A percentile compares a stretch with the other conserved stretches of the same genome.
Evolutionary conservation across 164 flowering plant species (phyloP).

Genomic region (Brasenia schreberi): DNA sequence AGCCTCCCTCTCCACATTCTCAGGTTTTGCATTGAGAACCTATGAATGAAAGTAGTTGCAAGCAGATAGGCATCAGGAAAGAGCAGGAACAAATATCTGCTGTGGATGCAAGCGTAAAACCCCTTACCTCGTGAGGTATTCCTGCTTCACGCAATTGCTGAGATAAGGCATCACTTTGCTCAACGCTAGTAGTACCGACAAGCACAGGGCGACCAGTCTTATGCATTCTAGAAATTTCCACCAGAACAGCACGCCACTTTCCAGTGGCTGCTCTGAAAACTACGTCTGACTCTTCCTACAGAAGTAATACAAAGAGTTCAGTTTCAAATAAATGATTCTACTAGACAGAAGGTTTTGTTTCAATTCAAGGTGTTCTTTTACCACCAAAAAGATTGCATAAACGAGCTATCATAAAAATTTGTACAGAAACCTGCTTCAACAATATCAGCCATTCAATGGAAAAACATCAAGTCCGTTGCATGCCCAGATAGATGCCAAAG

Average conservation of each 20-base stretch:
- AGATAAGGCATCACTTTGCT: slow-evolving; percentile 85
- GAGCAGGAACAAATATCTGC: not conserved
- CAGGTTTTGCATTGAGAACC: slow-evolving; percentile 99
- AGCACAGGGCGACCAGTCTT: slow-evolving; percentile 97
- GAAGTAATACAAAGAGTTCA: not conserved
- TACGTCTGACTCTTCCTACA: slow-evolving; percentile 96
- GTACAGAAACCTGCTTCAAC: not conserved
- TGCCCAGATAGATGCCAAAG: too few species aligned
- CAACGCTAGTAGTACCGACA: slow-evolving; percentile 99
- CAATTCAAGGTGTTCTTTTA: too few species aligned
- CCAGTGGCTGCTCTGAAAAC: slow-evolving; percentile 80
- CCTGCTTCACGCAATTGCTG: slow-evolving; percentile 74
- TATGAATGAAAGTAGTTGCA: slow-evolving; percentile 10
- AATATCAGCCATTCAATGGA: not conserved
- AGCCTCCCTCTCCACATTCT: slow-evolving; percentile 99
- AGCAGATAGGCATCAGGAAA: not conserved
- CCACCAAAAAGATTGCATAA: too few species aligned
- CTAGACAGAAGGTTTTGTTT: too few species aligned
- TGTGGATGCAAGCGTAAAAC: not conserved
- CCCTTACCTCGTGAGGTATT: slow-evolving; percentile 83
- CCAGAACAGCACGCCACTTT: slow-evolving; percentile 94
- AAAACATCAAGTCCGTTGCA: too few species aligned
- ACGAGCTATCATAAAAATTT: too few species aligned
- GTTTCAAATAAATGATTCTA: not conserved
- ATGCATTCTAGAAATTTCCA: slow-evolving; percentile 90